These are phyloP conservation scores for Macrotyloma uniflorum DNA, from an alignment of 306 rosid species.

Conservation along the genomic window DNA sequence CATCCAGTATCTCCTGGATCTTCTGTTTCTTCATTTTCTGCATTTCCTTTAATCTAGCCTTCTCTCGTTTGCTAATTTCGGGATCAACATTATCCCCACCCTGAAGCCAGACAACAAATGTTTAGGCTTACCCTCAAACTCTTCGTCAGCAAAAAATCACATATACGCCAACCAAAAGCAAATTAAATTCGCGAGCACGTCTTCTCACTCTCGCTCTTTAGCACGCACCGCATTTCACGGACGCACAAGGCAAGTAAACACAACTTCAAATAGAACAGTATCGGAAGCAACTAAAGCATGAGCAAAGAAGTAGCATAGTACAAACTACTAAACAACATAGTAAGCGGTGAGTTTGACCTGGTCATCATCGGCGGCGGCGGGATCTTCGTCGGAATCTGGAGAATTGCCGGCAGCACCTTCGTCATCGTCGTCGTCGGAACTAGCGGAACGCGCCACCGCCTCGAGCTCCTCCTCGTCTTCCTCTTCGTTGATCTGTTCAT, in stretches of 20 bases:
- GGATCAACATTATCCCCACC: slow-evolving; percentile 52
- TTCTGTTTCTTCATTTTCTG: slow-evolving; percentile 82
- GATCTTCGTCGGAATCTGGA: slow-evolving; percentile 42
- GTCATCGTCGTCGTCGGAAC: slow-evolving; percentile 76
- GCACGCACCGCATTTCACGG: not conserved
- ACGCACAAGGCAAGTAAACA: slow-evolving; percentile 26
- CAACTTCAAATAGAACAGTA: slow-evolving; percentile 1
- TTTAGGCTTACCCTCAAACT: not conserved
- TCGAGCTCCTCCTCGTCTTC: slow-evolving; percentile 96
- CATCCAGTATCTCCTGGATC: slow-evolving; percentile 87
- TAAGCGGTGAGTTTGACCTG: slow-evolving; percentile 46
- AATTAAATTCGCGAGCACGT: not conserved
- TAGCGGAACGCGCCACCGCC: slow-evolving; percentile 93
- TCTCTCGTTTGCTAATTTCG: slow-evolving; percentile 86
- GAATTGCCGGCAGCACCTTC: slow-evolving; percentile 45
- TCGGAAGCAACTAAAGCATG: not conserved
- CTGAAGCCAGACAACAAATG: slow-evolving; percentile 34
- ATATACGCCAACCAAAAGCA: not conserved
- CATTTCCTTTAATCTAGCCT: slow-evolving; percentile 79
- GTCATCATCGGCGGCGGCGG: slow-evolving; percentile 45
- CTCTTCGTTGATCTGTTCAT: slow-evolving; percentile 68
- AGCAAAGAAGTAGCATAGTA: not conserved
- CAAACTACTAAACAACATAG: slow-evolving; percentile 29
- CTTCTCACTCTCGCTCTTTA: not conserved
- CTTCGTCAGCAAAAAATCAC: not conserved